Evolutionary conservation across 805 yeast genomes (phyloP), one percentile per base, ranked within the genome.

Genomic region (Metschnikowia bowlesiae): DNA sequence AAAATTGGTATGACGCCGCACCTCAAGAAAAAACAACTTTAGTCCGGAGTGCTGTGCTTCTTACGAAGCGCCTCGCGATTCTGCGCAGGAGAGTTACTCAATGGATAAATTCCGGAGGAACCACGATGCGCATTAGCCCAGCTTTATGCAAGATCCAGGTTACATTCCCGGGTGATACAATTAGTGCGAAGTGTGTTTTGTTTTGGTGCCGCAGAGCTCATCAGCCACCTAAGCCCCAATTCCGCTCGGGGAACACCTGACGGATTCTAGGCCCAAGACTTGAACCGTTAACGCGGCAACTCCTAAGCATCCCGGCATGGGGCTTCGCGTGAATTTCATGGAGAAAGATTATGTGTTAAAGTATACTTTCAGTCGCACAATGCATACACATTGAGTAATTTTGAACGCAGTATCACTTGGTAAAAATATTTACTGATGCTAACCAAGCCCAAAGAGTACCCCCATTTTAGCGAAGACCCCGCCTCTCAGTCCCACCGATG

Each of bases 141-240:
- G 34, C 29, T 42, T 42, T 42, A 33, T 42, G 38, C 45, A 42
- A 22, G 30, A 33, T 33, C 31, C 38, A n/a, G 38, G 45, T 42
- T 33, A 33, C 45, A 42, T 42, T 42, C n/a, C 26, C n/a, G 14
- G 10, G 30, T 33, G 37, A 42, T 10, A 34, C 45, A 16, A 33
- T 1, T n/a, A 29, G 14, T 29, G 43, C 34, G 43, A 39, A 39
- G 26, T 30, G 18, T 26, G n/a, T 39, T 6, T 10, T 28, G 11
- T 26, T 39, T 18, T 39, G 10, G 11, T 10, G 31, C 41, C 8
- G 11, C 28, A 28, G 16, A 16, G 28, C 26, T 26, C 8, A 31
- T 39, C 32, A 28, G 32, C 8, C 22, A 22, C 22, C 22, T 22
- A 22, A 22, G 22, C 22, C 22, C 22, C 22, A 22, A 22, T 22